Evolutionary conservation across 2,329 filamentous ascomycete species (phyloP), one percentile per base, ranked within the genome.

Genomic region (Venturia pyrina): DNA sequence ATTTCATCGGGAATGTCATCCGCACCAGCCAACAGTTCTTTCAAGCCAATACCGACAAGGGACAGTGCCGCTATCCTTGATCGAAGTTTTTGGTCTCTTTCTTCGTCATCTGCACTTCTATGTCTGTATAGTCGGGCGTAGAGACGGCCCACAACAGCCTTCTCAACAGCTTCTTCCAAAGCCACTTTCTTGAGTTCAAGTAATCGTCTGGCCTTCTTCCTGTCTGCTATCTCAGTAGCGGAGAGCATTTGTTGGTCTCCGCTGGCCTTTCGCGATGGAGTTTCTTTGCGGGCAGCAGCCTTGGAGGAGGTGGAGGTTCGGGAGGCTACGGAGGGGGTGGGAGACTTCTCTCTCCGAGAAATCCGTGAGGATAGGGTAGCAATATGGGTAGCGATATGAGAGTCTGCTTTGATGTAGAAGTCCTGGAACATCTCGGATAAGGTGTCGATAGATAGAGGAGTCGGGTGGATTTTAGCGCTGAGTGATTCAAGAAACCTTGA

Each of bases 61-160:
- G 89, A 85, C 57, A 99, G 79, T 0, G 95, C 92, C 24, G 93
- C 93, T 1, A 93, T 97, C 72, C 96, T 95, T 11, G 95, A 99
- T 40, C 95, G 86, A 63, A 99, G 81, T 74, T 96, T 97, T 72
- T 96, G 93, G 74, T 99, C 95, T 72, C 93, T 86, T 15, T 95
- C 93, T 76, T 97, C 93, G 73, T 99, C 95, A 72, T 98, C 88
- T 0, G 93, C 96, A 74, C 84, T 95, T 67, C 89, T 86, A 75
- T 99, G 95, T 60, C 92, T 87, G 83, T 93, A 99, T 74, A 99
- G 91, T 69, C 89, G 88, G 66, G 88, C 83, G 73, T 98, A 98
- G 5, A 82, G 87, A 64, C 88, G 87, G 73, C 96, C 91, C 73
- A 91, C 96, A 13, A 93, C 84, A 68, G 89, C 86, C 69, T 90